These are phyloP conservation scores for Penicillium soppii DNA, from an alignment of 495 filamentous ascomycete genomes.

Conservation along the genomic window DNA sequence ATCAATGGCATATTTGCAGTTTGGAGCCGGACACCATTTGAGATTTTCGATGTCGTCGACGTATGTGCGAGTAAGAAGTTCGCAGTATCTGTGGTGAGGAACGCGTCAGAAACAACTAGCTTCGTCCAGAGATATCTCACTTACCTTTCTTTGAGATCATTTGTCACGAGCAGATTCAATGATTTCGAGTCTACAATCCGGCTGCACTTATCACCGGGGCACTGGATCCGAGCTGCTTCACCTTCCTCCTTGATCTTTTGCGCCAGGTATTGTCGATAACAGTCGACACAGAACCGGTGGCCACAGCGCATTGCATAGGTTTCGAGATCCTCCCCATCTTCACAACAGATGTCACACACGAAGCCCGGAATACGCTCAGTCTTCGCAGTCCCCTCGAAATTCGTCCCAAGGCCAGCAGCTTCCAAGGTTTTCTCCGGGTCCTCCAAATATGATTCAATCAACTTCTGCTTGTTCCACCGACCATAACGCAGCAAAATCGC, in stretches of 20 bases:
- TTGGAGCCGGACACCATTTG: constrained; percentile 96
- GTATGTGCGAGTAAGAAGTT: constrained; percentile 86
- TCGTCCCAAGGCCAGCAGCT: constrained; percentile 75
- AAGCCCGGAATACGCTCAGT: constrained; percentile 74
- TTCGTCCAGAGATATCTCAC: background rate
- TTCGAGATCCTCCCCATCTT: constrained; percentile 75
- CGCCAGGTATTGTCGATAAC: constrained; percentile 84
- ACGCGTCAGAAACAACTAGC: constrained; percentile 8
- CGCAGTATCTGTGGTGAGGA: constrained; percentile 62
- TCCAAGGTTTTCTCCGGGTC: constrained; percentile 73
- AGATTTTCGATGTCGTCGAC: constrained; percentile 94
- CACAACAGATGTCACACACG: constrained; percentile 92
- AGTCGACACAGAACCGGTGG: constrained; percentile 92
- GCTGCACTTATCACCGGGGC: constrained; percentile 82
- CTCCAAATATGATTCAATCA: constrained; percentile 97
- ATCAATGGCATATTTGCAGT: constrained; percentile 89
- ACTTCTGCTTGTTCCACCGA: constrained; percentile 91
- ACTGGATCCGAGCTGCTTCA: constrained; percentile 91
- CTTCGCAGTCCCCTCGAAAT: constrained; percentile 58
- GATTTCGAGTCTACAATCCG: constrained; percentile 90
- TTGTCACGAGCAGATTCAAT: constrained; percentile 75
- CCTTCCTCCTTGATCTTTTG: constrained; percentile 95
- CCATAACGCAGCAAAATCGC: constrained; percentile 87
- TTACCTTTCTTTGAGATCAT: constrained; percentile 67
- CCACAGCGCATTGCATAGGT: constrained; percentile 95